Percentiles rank a stretch among this genome's conserved stretches.
These are phyloP conservation scores for Chernovozyma sophiae-reginae DNA, from an alignment of 1,139 yeast genomes.

Conservation along the genomic window DNA sequence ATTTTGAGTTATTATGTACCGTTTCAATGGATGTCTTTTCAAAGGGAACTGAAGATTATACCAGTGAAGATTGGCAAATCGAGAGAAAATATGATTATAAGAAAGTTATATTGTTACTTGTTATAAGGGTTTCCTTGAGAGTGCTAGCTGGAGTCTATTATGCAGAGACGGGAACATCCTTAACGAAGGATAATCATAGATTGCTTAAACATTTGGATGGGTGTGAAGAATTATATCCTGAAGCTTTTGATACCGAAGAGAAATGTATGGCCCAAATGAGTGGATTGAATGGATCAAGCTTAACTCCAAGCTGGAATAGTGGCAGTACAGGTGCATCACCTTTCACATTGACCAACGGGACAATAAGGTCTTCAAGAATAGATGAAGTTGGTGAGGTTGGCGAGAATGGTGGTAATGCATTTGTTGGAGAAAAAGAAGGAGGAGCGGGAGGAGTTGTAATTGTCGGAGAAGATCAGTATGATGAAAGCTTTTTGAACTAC, in stretches of 20 bases:
- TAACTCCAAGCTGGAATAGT: not conserved
- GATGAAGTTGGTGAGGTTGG: not conserved
- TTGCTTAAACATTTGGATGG: constrained; percentile 16
- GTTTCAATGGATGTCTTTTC: constrained; percentile 6
- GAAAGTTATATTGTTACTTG: constrained; percentile 9
- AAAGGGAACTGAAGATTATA: constrained; percentile 1
- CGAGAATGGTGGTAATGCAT: not conserved
- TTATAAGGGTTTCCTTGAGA: constrained; percentile 17
- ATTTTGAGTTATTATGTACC: constrained; percentile 3
- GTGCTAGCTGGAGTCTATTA: constrained; percentile 15
- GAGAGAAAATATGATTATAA: constrained; percentile 8
- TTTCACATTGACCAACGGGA: not conserved
- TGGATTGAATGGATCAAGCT: not conserved
- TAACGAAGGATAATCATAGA: constrained; percentile 11
- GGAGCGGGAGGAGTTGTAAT: too few relatives aligned
- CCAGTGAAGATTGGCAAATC: constrained; percentile 7
- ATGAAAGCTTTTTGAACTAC: not conserved
- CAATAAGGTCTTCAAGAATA: not conserved
- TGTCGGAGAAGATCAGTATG: too few relatives aligned
- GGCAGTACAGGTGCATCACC: not conserved
- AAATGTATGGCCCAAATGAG: not conserved
- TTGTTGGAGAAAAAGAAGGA: not conserved
- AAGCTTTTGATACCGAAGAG: constrained; percentile 11
- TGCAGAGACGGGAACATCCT: constrained; percentile 10
- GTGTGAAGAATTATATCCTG: constrained; percentile 18